Percentiles rank a stretch among this genome's conserved stretches.
phyloP scores from a whole-genome alignment of 78 protist genomes.

The Dictyostelium capitatum region DNA sequence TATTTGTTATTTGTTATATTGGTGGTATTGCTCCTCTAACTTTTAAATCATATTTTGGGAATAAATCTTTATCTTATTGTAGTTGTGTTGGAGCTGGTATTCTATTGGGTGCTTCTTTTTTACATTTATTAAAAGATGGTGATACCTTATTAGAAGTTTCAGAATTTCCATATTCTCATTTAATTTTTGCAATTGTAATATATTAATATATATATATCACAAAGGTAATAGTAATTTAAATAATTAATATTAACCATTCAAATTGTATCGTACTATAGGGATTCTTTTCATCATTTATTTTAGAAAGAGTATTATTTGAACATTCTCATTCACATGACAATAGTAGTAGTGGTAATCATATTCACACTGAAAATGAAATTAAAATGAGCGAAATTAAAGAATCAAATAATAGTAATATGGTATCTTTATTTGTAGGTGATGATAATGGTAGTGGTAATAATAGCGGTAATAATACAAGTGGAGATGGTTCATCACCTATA shows the following conservation, averaged over 20 bases:
- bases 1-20: no score
- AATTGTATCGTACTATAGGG: no score
- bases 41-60: no score
- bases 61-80: background rate
- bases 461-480: no score
- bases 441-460: no score
- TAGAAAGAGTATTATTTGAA: slow-evolving; percentile 17
- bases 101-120: background rate
- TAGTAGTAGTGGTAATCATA: background rate
- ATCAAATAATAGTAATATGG: background rate
- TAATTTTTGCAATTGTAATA: background rate
- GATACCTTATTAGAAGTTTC: background rate
- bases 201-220: no score
- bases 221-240: no score
- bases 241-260: no score
- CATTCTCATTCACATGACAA: background rate
- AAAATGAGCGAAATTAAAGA: background rate
- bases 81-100: background rate
- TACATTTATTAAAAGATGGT: background rate
- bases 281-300: slow-evolving; percentile 18
- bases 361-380: background rate
- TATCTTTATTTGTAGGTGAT: no score
- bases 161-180: background rate
- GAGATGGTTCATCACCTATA: no score
- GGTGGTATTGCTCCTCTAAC: no score